Base-by-base conservation (phyloP, 768 basidiomycete species). In the Galerina sulciceps region DNA sequence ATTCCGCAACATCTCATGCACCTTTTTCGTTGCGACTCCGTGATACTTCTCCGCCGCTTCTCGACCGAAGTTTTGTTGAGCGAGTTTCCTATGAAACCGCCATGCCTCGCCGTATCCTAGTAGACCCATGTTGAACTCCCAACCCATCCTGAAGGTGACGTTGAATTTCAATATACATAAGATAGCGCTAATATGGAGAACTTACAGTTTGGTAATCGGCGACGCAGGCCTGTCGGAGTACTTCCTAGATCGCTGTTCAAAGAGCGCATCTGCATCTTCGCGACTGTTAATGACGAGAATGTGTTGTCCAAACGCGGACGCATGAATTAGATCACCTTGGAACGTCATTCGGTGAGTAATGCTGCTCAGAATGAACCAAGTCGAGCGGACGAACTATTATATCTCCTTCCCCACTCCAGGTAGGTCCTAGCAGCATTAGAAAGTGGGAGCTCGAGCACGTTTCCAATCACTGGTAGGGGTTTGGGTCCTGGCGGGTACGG, bases 161-260 rank as follows among this genome's bases (percentile, higher is more conserved):
- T 2, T 10, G 9, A 13, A 31, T 31, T 8, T 31, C 26, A 4
- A 31, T 31, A 47, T 6, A 37, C 4, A 4, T 18, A n/a, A 9
- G 36, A 20, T 13, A 2, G 13, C 6, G 23, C 3, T n/a, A 6
- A 18, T 6, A 3, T 1, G 15, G 40, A 4, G 26, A 13, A 40
- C 53, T 52, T 26, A 63, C 61, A 63, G 20, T 42, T 51, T 31
- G 17, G 53, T 34, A 23, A 60, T 53, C 14, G 63, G 57, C 6
- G 61, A 55, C 8, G 75, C 73, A 18, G 80, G 81, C 8, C 81
- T 71, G 49, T 76, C 78, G 13, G 80, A 81, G 50, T 82, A 82
- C 35, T 77, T 77, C 2, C 75, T 71, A 0, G 78, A 79, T 10
- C 78, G 73, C 49, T 79, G 79, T 59, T 83, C 81, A 13, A 84